These are phyloP conservation scores for Tylopilus vinaceipallidus DNA, from an alignment of 768 basidiomycete genomes.

Conservation along the genomic window DNA sequence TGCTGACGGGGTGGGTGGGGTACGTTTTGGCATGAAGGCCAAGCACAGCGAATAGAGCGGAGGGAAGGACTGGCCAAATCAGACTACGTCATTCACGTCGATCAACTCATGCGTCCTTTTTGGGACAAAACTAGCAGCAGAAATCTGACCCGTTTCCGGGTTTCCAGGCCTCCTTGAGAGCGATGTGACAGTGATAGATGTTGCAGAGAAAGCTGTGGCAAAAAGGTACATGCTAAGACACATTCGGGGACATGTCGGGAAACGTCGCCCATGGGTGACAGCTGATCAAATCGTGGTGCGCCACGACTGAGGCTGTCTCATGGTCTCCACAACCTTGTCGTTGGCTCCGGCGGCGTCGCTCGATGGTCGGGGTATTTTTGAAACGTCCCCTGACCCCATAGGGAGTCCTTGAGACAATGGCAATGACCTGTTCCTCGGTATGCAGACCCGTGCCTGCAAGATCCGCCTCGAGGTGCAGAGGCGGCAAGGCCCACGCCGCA, in stretches of 20 bases:
- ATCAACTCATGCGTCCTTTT: slow-evolving; percentile 23
- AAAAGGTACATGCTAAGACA: slow-evolving; percentile 6
- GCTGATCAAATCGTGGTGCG: slow-evolving; percentile 9
- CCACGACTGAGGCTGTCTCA: slow-evolving; percentile 15
- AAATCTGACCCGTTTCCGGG: background rate
- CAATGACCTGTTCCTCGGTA: background rate
- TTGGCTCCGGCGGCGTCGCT: slow-evolving; percentile 17
- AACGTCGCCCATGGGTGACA: background rate
- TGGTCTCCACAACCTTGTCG: slow-evolving; percentile 11
- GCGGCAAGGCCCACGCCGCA: slow-evolving; percentile 1
- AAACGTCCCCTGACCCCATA: too few species aligned
- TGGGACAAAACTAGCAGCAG: slow-evolving; percentile 9
- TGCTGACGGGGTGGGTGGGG: slow-evolving; percentile 7
- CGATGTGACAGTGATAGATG: background rate
- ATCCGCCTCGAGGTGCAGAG: slow-evolving; percentile 11
- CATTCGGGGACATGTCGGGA: background rate
- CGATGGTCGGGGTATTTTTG: slow-evolving; percentile 1
- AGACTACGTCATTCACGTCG: slow-evolving; percentile 28
- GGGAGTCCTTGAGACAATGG: too few species aligned
- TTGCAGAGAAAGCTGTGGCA: background rate
- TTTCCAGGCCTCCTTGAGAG: background rate
- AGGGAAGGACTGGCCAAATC: slow-evolving; percentile 8
- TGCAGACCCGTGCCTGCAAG: slow-evolving; percentile 18
- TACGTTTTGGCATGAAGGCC: slow-evolving; percentile 23
- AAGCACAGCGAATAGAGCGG: slow-evolving; percentile 14